phyloP scores from a whole-genome alignment of 2,329 filamentous ascomycete species.

The Diaporthe destruens region DNA sequence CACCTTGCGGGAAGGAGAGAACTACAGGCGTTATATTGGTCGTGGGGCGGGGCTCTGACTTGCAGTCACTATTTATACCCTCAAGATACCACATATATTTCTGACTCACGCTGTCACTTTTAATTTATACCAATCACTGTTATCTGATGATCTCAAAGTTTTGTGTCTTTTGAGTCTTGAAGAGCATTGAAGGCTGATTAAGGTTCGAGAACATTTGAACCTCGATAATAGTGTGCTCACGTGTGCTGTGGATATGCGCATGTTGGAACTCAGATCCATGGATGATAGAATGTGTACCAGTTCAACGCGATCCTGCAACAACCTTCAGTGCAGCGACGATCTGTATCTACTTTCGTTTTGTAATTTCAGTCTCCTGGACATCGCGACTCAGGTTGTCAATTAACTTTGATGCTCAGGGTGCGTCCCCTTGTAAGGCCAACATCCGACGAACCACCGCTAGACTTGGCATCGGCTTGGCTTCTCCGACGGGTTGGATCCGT shows the following conservation, averaged over 20 bases:
- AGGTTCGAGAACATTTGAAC: no score
- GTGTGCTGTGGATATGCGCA: neutral
- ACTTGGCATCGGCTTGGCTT: slow-evolving; percentile 29
- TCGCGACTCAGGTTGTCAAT: slow-evolving; percentile 15
- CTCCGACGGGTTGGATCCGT: slow-evolving; percentile 13
- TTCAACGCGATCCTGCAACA: neutral
- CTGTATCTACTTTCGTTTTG: slow-evolving; percentile 8
- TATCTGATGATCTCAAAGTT: neutral
- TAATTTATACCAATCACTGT: neutral
- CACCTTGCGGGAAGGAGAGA: neutral
- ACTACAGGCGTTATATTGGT: slow-evolving; percentile 1
- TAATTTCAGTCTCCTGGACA: neutral
- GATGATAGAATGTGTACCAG: neutral
- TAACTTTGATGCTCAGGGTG: neutral
- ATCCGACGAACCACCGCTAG: slow-evolving; percentile 21
- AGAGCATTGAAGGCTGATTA: neutral
- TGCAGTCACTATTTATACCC: slow-evolving; percentile 28
- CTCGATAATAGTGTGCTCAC: neutral
- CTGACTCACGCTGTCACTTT: neutral
- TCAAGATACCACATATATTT: slow-evolving; percentile 23
- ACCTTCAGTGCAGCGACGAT: neutral
- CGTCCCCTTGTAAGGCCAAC: slow-evolving; percentile 1
- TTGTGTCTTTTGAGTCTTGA: neutral
- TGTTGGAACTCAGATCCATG: neutral
- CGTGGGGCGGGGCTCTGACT: slow-evolving; percentile 7